Percentiles rank a stretch among this genome's conserved stretches.
These are phyloP conservation scores for Aegilops sharonensis DNA, from an alignment of 176 grass and related monocot species.

Conservation along the genomic window DNA sequence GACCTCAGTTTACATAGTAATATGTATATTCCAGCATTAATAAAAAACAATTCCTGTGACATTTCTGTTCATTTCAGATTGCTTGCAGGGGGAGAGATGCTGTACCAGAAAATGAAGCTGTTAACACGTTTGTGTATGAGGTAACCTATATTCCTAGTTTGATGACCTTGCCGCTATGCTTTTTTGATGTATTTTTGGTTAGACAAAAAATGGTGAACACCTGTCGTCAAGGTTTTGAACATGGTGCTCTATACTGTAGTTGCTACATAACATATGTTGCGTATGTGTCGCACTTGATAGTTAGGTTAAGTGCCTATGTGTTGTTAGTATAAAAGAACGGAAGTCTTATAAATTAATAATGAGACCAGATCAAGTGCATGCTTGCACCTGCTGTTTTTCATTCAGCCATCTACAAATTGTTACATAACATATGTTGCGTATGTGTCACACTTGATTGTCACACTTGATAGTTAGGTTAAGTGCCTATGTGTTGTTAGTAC, in stretches of 20 bases:
- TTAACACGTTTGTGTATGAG: constrained; percentile 50
- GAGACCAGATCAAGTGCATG: constrained; percentile 2
- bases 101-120: constrained; percentile 78
- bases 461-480: not conserved
- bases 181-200: not conserved
- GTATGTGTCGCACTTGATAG: not conserved
- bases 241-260: not conserved
- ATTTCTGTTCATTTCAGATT: constrained; percentile 50
- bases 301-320: not conserved
- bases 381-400: not conserved
- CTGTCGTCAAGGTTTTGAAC: not conserved
- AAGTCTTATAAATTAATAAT: not conserved
- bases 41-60: not conserved
- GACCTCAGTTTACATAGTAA: not conserved
- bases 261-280: not conserved
- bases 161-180: not conserved
- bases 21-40: not conserved
- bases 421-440: not conserved
- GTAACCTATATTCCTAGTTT: constrained; percentile 11
- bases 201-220: not conserved
- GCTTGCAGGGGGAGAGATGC: constrained; percentile 72
- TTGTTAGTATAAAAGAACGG: not conserved
- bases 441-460: constrained; percentile 4
- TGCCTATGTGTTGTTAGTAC: not conserved
- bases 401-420: not conserved